A percentile compares a stretch with the other conserved stretches of the same genome.
Evolutionary conservation across 1,284 basidiomycete species (phyloP).

Genomic region (Cutaneotrichosporon mucoides): DNA sequence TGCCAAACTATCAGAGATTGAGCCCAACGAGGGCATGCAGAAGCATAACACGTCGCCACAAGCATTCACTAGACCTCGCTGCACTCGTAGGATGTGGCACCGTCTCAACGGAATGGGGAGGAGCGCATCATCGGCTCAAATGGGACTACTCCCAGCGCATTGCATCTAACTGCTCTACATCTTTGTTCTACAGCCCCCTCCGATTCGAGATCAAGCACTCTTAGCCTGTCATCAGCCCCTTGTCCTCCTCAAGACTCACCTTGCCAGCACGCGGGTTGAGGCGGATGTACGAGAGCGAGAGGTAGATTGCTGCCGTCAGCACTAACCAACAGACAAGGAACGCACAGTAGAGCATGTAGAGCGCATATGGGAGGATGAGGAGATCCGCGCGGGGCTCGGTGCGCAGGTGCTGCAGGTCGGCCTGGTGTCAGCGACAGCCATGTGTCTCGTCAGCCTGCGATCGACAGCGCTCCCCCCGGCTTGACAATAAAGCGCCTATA

Average conservation of each 20-base stretch:
- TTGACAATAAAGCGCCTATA: too few species aligned
- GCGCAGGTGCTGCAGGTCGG: not conserved
- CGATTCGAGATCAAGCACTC: not conserved
- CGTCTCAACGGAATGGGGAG: too few species aligned
- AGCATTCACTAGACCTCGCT: too few species aligned
- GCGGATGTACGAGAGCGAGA: not conserved
- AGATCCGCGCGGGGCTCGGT: not conserved
- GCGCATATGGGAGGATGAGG: not conserved
- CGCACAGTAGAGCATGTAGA: not conserved
- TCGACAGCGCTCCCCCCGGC: too few species aligned
- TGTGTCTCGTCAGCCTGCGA: too few species aligned
- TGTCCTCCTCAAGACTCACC: not conserved
- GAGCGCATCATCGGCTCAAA: too few species aligned
- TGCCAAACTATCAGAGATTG: too few species aligned
- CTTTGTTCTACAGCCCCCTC: not conserved
- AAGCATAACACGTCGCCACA: too few species aligned
- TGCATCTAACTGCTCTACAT: too few species aligned
- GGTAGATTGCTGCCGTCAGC: constrained; percentile 3
- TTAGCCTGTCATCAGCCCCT: not conserved
- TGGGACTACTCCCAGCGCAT: too few species aligned
- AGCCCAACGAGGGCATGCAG: too few species aligned
- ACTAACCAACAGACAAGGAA: not conserved
- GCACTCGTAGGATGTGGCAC: too few species aligned
- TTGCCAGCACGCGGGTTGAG: not conserved
- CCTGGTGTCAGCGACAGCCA: not conserved